Base-by-base conservation (phyloP, 2,329 filamentous ascomycete genomes). In the Aspergillus phoenicis region DNA sequence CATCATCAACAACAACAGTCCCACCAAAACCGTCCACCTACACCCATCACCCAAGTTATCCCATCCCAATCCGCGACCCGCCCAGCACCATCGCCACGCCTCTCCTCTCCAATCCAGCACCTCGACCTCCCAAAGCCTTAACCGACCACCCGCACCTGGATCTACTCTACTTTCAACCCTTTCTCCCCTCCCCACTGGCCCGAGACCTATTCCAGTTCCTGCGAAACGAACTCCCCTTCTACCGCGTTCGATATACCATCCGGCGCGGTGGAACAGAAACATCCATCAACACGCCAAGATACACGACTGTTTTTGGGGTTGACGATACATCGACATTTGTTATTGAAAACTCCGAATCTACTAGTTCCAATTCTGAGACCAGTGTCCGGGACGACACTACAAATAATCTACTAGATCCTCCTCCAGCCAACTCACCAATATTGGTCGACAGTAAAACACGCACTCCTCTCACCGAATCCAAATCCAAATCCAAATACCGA, bases 141-240 rank as follows among this genome's bases (percentile, higher is more conserved):
- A 86, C 86, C 66, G 82, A 91, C 69, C 86, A 90, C 68, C 84
- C 85, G 0, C 84, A 93, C 64, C 82, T 93, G 0, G 89, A 93
- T 71, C 80, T 94, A 0, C 76, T 93, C 8, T 91, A 91, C 75
- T 93, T 89, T 71, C 83, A 91, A 68, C 90, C 90, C 0, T 93
- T 90, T 64, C 82, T 93, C 4, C 84, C 88, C 0, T 77, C 80
- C 2, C 74, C 82, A 11, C 79, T 85, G 10, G 81, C 85, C 20
- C 80, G 81, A 3, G 79, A 85, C 4, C 75, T 92, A 0, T 94
- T 93, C 74, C 78, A 86, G 13, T 92, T 92, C 69, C 81, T 94
- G 1, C 85, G 91, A 1, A 75, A 81, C n/a, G 83, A 89, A 62
- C 76, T 94, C 1, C 89, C 89, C 8, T 93, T 93, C 76, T 91